phyloP scores from a whole-genome alignment of 2,329 filamentous ascomycete species.

The Xylariaceae sp. region DNA sequence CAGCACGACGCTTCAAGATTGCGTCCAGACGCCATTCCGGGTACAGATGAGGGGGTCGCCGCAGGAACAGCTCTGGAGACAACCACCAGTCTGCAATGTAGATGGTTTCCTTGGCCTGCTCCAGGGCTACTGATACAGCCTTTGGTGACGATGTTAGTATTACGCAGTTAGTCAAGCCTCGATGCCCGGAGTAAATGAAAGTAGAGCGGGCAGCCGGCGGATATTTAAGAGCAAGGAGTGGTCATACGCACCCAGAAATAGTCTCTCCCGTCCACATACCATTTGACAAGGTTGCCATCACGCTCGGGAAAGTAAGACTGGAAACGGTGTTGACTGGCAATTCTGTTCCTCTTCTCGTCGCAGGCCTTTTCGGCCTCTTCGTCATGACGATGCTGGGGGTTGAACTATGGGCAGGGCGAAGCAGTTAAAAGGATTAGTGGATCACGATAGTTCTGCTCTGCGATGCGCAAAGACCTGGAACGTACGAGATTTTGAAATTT shows the following conservation, averaged over 20 bases:
- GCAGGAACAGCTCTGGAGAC: constrained; percentile 80
- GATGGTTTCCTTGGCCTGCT: constrained; percentile 84
- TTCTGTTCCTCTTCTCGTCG: constrained; percentile 71
- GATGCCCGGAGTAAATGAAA: background rate
- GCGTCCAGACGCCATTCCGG: constrained; percentile 86
- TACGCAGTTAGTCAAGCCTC: background rate
- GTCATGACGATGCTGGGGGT: constrained; percentile 85
- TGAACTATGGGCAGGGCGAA: no score
- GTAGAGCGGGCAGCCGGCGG: background rate
- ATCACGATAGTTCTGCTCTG: no score
- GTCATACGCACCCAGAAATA: constrained; percentile 69
- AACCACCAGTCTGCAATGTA: constrained; percentile 99
- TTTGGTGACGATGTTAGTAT: constrained; percentile 19
- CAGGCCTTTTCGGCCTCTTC: constrained; percentile 84
- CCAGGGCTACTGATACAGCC: constrained; percentile 84
- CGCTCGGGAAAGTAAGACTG: constrained; percentile 86
- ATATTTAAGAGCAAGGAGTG: background rate
- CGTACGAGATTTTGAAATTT: constrained; percentile 59
- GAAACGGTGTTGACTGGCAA: constrained; percentile 74
- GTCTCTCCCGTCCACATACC: constrained; percentile 93
- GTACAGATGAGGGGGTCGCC: constrained; percentile 75
- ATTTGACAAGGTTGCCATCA: constrained; percentile 83
- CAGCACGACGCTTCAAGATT: constrained; percentile 79
- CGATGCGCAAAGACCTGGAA: background rate
- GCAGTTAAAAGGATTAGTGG: constrained; percentile 16